Conservation (phyloP, 352 stramenopile genomes). For the Pythium sukuiense region DNA sequence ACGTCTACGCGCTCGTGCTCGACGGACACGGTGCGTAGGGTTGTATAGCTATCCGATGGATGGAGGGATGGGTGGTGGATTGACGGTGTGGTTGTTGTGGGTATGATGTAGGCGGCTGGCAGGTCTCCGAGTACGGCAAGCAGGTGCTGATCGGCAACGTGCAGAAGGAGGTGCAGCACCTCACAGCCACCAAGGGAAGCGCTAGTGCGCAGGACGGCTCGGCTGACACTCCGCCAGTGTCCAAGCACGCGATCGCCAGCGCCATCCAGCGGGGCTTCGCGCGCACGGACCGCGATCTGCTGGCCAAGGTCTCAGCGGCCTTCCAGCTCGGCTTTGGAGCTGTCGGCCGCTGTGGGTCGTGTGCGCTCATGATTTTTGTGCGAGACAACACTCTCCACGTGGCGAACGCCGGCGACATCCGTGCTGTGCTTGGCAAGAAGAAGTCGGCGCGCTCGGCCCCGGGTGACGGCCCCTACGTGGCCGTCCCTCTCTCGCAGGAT, state of each 20-base stretch:
- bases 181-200: conserved; percentile 26
- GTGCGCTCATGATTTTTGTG: conserved; percentile 81
- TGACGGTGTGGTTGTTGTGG: neutral
- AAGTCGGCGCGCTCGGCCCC: neutral
- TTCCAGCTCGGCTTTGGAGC: conserved; percentile 92
- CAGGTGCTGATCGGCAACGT: conserved; percentile 83
- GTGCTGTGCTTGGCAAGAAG: conserved; percentile 69
- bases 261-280: conserved; percentile 85
- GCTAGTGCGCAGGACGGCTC: conserved; percentile 23
- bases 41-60: neutral
- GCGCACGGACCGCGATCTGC: conserved; percentile 83
- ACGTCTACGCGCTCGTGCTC: conserved; percentile 86
- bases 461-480: conserved; percentile 39
- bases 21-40: conserved; percentile 83
- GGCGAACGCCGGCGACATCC: conserved; percentile 86
- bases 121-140: conserved; percentile 89
- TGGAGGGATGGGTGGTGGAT: no score
- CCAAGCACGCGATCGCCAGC: conserved; percentile 53
- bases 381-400: conserved; percentile 79
- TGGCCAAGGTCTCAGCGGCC: conserved; percentile 73
- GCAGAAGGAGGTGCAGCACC: conserved; percentile 58
- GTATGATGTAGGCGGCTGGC: conserved; percentile 75
- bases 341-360: conserved; percentile 87
- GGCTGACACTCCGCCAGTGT: conserved; percentile 20
- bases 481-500: conserved; percentile 86